Evolutionary conservation across 768 basidiomycete species (phyloP), one percentile per base, ranked within the genome.

Genomic region (Butyriboletus loyo): DNA sequence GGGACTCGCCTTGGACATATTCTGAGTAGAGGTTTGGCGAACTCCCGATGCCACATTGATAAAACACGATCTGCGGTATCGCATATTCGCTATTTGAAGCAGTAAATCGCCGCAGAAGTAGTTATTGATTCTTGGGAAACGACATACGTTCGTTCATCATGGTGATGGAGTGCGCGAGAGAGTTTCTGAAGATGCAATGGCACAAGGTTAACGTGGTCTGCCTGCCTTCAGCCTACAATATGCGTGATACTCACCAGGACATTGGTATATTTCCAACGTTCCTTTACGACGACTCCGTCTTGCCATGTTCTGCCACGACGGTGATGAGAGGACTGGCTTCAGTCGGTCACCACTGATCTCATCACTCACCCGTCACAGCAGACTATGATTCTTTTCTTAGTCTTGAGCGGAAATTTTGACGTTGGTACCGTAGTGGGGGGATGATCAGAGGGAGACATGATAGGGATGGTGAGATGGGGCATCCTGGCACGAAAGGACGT

Each of bases 281-380:
- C 71, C 41, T 64, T 63, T 14, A 71, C 68, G 3, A 73, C 62
- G 34, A 83, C 60, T 2, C 83, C 87, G 61, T 89, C 85, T 70
- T 87, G 81, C 85, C 87, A 87, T 19, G 86, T 89, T 38, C 86
- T 89, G 45, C 8, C 11, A 38, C 34, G 30, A 31, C 22, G 39
- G 43, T 25, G 36, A 57, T 45, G 34, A 57, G 17, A 52, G 21
- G 38, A 46, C 46, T 32, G 14, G 17, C 24, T 35, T 17, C 47
- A 41, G 38, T 28, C 22, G n/a, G 34, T 19, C 14, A 21, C 27
- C 14, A 34, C 19, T 31, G 15, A 49, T 22, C 17, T 13, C 30
- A 15, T 17, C 38, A 66, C 79, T 59, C 53, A 84, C 87, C 87
- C 87, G 61, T 89, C 87, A 56, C 87, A 89, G 58, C 86, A 89